Conservation (phyloP, 2,329 filamentous ascomycete species). For the Botryosphaeria dothidea region DNA sequence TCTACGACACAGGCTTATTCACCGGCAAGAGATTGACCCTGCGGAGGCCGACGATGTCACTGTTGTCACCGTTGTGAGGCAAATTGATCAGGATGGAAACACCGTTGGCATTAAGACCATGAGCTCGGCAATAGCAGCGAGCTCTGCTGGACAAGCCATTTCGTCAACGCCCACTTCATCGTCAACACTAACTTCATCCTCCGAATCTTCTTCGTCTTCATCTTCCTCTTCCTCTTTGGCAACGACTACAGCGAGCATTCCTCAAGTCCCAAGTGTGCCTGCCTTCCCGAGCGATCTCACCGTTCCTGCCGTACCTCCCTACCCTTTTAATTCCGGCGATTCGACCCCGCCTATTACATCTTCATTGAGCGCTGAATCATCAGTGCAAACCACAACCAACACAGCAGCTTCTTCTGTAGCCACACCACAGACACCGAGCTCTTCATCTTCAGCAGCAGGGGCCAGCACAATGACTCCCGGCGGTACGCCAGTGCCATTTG, state of each 20-base stretch:
- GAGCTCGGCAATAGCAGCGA: neutral
- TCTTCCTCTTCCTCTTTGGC: neutral
- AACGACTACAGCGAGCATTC: constrained; percentile 18
- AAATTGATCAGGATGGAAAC: constrained; percentile 16
- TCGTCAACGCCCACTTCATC: constrained; percentile 15
- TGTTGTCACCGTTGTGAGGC: constrained; percentile 16
- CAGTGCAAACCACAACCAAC: constrained; percentile 5
- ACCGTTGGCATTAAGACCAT: constrained; percentile 19
- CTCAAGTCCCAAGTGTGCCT: constrained; percentile 34
- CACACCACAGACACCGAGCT: constrained; percentile 12
- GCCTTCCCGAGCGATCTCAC: constrained; percentile 36
- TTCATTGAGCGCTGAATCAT: neutral
- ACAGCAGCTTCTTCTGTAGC: constrained; percentile 23
- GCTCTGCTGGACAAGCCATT: constrained; percentile 8
- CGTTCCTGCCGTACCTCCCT: constrained; percentile 31
- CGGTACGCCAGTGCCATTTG: neutral
- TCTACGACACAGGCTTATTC: constrained; percentile 34
- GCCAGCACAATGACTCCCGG: neutral
- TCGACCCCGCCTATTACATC: constrained; percentile 8
- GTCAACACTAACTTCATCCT: too few relatives aligned
- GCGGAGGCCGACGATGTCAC: constrained; percentile 6
- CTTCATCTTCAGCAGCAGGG: neutral
- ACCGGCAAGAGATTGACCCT: constrained; percentile 28
- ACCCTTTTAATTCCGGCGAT: constrained; percentile 29
- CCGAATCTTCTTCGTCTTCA: too few relatives aligned